These are phyloP conservation scores for Papiliotrema flavescens DNA, from an alignment of 1,284 basidiomycete species.

Conservation along the genomic window DNA sequence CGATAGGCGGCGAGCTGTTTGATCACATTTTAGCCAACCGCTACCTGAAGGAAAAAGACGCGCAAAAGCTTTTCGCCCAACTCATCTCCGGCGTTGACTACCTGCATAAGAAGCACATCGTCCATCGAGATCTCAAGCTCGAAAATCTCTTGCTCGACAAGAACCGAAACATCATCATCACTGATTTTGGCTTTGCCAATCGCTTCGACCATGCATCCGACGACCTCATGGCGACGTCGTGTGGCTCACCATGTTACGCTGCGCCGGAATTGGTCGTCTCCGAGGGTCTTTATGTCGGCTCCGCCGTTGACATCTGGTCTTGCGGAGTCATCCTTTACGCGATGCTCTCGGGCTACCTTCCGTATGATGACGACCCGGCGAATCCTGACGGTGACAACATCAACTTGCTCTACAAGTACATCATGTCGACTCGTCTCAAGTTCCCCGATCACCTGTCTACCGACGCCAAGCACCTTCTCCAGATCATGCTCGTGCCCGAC, in stretches of 20 bases:
- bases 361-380: constrained; percentile 98
- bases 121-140: constrained; percentile 98
- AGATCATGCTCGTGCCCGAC: constrained; percentile 84
- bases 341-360: constrained; percentile 97
- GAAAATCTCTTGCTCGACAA: constrained; percentile 97
- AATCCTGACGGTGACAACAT: constrained; percentile 99
- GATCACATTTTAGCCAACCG: constrained; percentile 98
- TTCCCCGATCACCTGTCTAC: constrained; percentile 89
- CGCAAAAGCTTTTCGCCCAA: constrained; percentile 94
- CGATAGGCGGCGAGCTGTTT: constrained; percentile 86
- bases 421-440: constrained; percentile 89
- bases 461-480: constrained; percentile 68
- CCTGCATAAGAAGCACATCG: constrained; percentile 98
- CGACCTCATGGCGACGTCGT: constrained; percentile 98
- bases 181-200: constrained; percentile 99
- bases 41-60: constrained; percentile 92
- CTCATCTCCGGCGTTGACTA: constrained; percentile 99
- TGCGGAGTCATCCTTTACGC: constrained; percentile 99
- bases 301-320: constrained; percentile 99
- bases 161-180: constrained; percentile 98
- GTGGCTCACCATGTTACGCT: constrained; percentile 96
- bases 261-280: constrained; percentile 99
- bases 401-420: constrained; percentile 99
- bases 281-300: constrained; percentile 94
- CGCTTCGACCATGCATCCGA: constrained; percentile 85